Percentiles rank a stretch among this genome's conserved stretches.
These are phyloP conservation scores for Colletotrichum lentis DNA, from an alignment of 2,329 filamentous ascomycete species.

Conservation along the genomic window DNA sequence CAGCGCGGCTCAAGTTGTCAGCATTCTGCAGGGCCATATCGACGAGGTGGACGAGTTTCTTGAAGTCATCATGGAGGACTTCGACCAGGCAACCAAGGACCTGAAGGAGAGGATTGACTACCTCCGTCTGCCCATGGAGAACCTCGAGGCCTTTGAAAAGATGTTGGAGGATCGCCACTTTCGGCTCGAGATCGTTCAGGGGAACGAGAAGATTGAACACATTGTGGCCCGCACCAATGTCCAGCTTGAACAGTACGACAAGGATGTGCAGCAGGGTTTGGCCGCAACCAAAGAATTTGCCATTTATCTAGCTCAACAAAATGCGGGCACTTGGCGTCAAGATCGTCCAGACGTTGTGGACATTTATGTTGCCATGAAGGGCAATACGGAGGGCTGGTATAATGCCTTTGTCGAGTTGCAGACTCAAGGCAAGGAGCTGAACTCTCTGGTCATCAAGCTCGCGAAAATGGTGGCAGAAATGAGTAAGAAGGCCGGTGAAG, in stretches of 20 bases:
- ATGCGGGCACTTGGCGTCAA: conserved; percentile 66
- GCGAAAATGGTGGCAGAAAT: conserved; percentile 84
- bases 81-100: conserved; percentile 79
- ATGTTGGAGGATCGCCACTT: conserved; percentile 89
- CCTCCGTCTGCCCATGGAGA: conserved; percentile 83
- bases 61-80: conserved; percentile 84
- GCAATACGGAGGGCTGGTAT: conserved; percentile 90
- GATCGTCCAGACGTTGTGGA: conserved; percentile 71
- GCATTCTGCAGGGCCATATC: conserved; percentile 89
- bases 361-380: conserved; percentile 89
- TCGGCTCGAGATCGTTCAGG: conserved; percentile 80
- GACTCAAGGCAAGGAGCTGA: conserved; percentile 74
- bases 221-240: conserved; percentile 81
- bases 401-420: conserved; percentile 80
- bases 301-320: conserved; percentile 74
- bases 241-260: conserved; percentile 78
- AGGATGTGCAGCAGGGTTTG: conserved; percentile 81
- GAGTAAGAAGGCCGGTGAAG: conserved; percentile 82
- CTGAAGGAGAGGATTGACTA: conserved; percentile 81
- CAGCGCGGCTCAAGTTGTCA: conserved; percentile 86
- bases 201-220: conserved; percentile 91
- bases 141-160: conserved; percentile 81
- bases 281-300: conserved; percentile 79
- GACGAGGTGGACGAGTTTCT: conserved; percentile 93
- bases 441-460: conserved; percentile 74